phyloP scores from a whole-genome alignment of 2,329 filamentous ascomycete genomes.

The Myriangium duriaei region DNA sequence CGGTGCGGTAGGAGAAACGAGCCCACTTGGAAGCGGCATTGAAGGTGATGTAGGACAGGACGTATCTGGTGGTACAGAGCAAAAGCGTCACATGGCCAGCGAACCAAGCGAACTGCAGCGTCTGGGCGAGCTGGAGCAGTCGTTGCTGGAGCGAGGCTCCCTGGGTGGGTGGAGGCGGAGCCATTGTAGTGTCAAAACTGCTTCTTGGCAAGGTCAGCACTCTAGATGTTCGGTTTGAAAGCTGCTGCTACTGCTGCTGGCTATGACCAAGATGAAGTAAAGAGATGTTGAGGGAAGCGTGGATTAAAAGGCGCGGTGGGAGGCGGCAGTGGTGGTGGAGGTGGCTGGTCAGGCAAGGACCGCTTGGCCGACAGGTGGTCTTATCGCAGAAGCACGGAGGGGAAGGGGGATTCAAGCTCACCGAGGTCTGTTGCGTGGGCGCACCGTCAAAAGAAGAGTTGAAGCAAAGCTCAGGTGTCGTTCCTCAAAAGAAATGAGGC shows the following conservation, averaged over 20 bases:
- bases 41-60: slow-evolving; percentile 75
- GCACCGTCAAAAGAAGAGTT: too few species aligned
- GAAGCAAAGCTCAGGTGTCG: too few species aligned
- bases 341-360: slow-evolving; percentile 2
- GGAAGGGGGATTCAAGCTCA: background rate
- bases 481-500: too few species aligned
- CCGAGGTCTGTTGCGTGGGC: too few species aligned
- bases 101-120: slow-evolving; percentile 69
- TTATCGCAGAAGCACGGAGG: slow-evolving; percentile 4
- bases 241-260: too few species aligned
- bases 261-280: too few species aligned
- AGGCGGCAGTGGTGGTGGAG: slow-evolving; percentile 1
- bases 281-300: too few species aligned
- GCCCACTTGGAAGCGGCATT: slow-evolving; percentile 72
- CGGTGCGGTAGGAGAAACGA: slow-evolving; percentile 73
- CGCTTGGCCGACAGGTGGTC: slow-evolving; percentile 6
- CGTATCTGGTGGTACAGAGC: slow-evolving; percentile 69
- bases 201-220: background rate
- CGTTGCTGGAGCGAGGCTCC: slow-evolving; percentile 14
- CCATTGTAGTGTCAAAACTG: too few species aligned
- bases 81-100: slow-evolving; percentile 76
- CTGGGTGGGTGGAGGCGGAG: slow-evolving; percentile 14
- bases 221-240: background rate
- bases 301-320: too few species aligned
- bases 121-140: slow-evolving; percentile 52